A percentile compares a stretch with the other conserved stretches of the same genome.
phyloP scores from a whole-genome alignment of 331 rosid species.

The Rhamnella rubrinervis region DNA sequence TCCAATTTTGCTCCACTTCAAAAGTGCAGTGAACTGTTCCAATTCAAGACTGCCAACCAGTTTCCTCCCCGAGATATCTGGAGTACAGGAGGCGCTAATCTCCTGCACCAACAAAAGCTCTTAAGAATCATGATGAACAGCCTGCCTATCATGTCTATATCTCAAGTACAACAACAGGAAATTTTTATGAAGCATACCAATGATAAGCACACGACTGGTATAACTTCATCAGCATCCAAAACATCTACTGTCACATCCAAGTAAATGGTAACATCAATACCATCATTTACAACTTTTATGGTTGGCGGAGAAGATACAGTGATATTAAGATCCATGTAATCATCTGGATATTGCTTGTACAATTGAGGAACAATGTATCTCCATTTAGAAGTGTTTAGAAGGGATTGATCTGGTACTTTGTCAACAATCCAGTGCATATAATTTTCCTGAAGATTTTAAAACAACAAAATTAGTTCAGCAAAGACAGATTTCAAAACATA shows the following conservation, averaged over 20 bases:
- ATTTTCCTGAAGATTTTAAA: slow-evolving; percentile 50
- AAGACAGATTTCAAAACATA: neutral
- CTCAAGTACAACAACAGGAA: neutral
- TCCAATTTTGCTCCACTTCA: slow-evolving; percentile 94
- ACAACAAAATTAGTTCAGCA: neutral
- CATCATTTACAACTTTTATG: slow-evolving; percentile 43
- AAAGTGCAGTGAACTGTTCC: slow-evolving; percentile 43
- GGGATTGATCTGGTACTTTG: slow-evolving; percentile 48
- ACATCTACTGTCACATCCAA: slow-evolving; percentile 60
- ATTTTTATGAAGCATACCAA: slow-evolving; percentile 51
- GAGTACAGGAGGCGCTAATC: slow-evolving; percentile 53
- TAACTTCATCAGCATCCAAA: slow-evolving; percentile 46
- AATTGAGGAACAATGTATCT: slow-evolving; percentile 74
- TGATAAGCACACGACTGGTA: slow-evolving; percentile 73
- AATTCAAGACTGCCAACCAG: slow-evolving; percentile 56
- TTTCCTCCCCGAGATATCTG: slow-evolving; percentile 38
- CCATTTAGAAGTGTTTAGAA: slow-evolving; percentile 76
- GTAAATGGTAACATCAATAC: slow-evolving; percentile 34
- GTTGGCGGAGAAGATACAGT: slow-evolving; percentile 64
- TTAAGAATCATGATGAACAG: slow-evolving; percentile 15
- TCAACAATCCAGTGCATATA: slow-evolving; percentile 59
- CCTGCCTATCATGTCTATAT: neutral
- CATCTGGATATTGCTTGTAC: slow-evolving; percentile 69
- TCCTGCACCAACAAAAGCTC: slow-evolving; percentile 53
- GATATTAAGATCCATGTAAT: slow-evolving; percentile 62